These are phyloP conservation scores for Fomitiporia mediterranea DNA, from an alignment of 1,284 basidiomycete genomes.

Conservation along the genomic window DNA sequence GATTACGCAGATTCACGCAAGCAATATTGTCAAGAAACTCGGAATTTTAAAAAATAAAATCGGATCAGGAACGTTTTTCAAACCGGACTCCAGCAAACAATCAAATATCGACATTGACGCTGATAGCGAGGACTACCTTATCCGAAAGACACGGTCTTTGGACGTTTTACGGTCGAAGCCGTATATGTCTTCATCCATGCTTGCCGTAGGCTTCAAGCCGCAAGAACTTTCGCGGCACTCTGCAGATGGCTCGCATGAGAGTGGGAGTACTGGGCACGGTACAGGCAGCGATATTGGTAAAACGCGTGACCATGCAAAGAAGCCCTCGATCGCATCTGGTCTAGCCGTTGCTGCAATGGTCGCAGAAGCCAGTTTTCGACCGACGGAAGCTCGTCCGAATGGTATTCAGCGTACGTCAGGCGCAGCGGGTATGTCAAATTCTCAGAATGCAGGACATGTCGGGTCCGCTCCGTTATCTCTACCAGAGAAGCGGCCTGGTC, in stretches of 20 bases:
- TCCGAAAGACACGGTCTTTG: conserved; percentile 9
- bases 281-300: neutral
- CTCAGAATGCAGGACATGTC: neutral
- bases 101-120: conserved; percentile 53
- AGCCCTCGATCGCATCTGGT: conserved; percentile 3
- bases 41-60: conserved; percentile 10
- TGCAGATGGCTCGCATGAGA: conserved; percentile 4
- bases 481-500: conserved; percentile 7
- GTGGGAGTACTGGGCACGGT: neutral
- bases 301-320: neutral
- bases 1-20: conserved; percentile 4
- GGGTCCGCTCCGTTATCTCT: neutral
- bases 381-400: neutral
- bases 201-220: conserved; percentile 5
- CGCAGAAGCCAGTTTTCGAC: conserved; percentile 12
- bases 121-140: conserved; percentile 80
- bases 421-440: neutral
- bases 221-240: conserved; percentile 7
- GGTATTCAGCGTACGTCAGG: neutral
- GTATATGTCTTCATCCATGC: conserved; percentile 13
- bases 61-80: conserved; percentile 1
- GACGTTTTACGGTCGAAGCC: conserved; percentile 14
- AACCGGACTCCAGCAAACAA: conserved; percentile 54
- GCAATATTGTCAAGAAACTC: conserved; percentile 11
- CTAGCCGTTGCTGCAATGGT: conserved; percentile 13